Percentiles rank a stretch among this genome's conserved stretches.
Conservation (phyloP, 768 basidiomycete species). For the Terana coerulea region DNA sequence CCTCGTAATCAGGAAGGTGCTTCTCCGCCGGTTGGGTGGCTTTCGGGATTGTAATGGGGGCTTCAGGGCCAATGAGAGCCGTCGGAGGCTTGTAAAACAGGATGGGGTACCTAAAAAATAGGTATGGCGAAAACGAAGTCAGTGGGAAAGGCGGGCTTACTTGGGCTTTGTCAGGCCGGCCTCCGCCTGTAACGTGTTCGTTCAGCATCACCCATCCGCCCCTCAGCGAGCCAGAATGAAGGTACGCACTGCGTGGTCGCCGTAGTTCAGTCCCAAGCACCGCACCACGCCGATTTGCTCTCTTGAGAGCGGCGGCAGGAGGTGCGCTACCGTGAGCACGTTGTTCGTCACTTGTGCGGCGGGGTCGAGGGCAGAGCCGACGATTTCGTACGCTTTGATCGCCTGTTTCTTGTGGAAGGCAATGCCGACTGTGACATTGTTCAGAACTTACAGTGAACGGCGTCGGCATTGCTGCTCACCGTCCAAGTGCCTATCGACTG, state of each 20-base stretch:
- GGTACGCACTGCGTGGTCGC: slow-evolving; percentile 70
- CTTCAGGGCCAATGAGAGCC: slow-evolving; percentile 67
- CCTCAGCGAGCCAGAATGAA: background rate
- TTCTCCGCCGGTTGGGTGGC: slow-evolving; percentile 66
- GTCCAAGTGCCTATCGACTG: slow-evolving; percentile 62
- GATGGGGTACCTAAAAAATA: slow-evolving; percentile 51
- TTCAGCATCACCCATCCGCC: background rate
- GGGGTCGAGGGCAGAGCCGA: slow-evolving; percentile 66
- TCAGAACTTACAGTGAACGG: background rate
- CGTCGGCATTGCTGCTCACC: slow-evolving; percentile 33
- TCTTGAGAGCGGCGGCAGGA: slow-evolving; percentile 65
- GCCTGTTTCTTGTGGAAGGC: slow-evolving; percentile 48
- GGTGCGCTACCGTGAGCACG: slow-evolving; percentile 64
- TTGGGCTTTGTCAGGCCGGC: slow-evolving; percentile 58
- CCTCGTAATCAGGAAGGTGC: slow-evolving; percentile 80
- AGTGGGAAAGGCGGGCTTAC: slow-evolving; percentile 30
- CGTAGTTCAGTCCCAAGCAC: slow-evolving; percentile 79
- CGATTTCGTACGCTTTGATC: slow-evolving; percentile 69
- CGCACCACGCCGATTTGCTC: slow-evolving; percentile 66
- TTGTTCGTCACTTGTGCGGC: slow-evolving; percentile 58
- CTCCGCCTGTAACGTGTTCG: slow-evolving; percentile 54
- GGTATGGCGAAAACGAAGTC: background rate
- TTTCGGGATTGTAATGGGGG: slow-evolving; percentile 60
- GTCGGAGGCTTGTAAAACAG: slow-evolving; percentile 78
- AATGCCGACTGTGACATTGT: slow-evolving; percentile 44